phyloP scores from a whole-genome alignment of 345 rosid species.

The Sisymbrium irio region DNA sequence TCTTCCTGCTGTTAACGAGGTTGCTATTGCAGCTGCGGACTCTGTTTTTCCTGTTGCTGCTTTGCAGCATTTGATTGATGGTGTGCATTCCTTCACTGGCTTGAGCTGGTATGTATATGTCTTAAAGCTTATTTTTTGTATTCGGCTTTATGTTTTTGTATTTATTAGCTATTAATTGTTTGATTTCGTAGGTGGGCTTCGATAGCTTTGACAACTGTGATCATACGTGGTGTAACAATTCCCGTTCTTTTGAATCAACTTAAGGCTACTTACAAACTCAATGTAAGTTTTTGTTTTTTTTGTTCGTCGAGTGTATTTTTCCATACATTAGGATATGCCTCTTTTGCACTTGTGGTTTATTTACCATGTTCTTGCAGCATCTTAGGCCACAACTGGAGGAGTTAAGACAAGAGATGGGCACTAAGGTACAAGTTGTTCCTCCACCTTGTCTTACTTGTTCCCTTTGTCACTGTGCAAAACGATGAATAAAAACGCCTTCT shows the following conservation, averaged over 20 bases:
- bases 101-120: constrained; percentile 43
- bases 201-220: constrained; percentile 44
- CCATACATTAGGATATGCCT: neutral
- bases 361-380: constrained; percentile 30
- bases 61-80: constrained; percentile 58
- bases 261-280: constrained; percentile 44
- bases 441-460: constrained; percentile 7
- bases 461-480: neutral
- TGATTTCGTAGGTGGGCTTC: constrained; percentile 50
- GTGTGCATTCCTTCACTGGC: constrained; percentile 57
- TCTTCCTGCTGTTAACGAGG: constrained; percentile 50
- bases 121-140: neutral
- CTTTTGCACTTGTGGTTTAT: neutral
- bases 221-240: constrained; percentile 45
- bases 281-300: constrained; percentile 27
- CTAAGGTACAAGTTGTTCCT: constrained; percentile 28
- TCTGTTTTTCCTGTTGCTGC: constrained; percentile 63
- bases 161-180: neutral
- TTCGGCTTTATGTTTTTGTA: neutral
- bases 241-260: constrained; percentile 48
- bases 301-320: neutral
- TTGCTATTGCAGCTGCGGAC: constrained; percentile 74
- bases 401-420: constrained; percentile 36
- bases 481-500: neutral
- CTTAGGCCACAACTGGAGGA: constrained; percentile 48